Base-by-base conservation (phyloP, 148 eudicot genomes). In the Spergularia marina region DNA sequence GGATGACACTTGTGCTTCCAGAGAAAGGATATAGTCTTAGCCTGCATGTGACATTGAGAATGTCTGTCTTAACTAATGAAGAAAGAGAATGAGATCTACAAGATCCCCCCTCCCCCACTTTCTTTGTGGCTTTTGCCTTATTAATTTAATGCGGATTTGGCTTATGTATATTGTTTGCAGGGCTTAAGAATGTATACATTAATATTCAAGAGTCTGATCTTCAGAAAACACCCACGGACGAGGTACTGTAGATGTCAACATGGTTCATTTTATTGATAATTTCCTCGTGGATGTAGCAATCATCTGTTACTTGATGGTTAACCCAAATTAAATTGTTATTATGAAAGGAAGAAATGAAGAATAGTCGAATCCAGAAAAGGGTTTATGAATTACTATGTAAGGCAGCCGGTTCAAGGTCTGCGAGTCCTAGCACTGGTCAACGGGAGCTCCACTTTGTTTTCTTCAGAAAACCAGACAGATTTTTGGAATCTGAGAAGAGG, bases 361-460 rank as follows among this genome's bases (percentile, higher is more conserved):
- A 83, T 74, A 91, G 74, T 82, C 89, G 97, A 77, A 91, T 91
- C 61, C 86, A 83, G 69, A 86, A 86, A 78, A 88, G 97, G 74
- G 91, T 94, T 30, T 84, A 90, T 79, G 97, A 94, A 70, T 81
- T 94, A 83, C 84, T 94, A 16, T 87, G 87, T 53, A 91, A 94
- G 82, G 93, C 98, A 74, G 88, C 86, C 25, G 55, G 78, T 21
- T 80, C 96, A 63, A 77, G 78, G 66, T 62, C 82, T 65, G 52
- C 82, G 7, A 69, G 73, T 78, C 79, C 78, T 57, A 77, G 60
- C 79, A 53, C 87, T 54, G 82, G 84, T 86, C 89, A 91, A 79
- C 87, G 92, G 52, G 97, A 94, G 83, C 93, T 94, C 72, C 97
- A 94, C 88, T 94, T 94, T 80, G 85, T 88, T 81, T 94, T 94